Base-by-base conservation (phyloP, 1,284 basidiomycete genomes). In the Crucibulum cyathiforme region DNA sequence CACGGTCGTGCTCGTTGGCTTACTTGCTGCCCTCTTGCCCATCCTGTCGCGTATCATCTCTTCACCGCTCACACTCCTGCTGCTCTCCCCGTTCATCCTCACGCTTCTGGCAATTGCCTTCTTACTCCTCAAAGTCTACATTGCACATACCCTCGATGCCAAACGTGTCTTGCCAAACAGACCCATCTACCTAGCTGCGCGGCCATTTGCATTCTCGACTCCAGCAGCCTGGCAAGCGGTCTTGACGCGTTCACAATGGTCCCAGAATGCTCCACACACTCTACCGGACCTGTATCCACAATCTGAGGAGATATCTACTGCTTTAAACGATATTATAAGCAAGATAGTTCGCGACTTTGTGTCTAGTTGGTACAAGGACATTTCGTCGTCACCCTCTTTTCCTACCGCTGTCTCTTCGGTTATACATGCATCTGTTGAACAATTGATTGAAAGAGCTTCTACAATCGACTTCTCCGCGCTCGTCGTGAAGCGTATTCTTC, bases 201-300 rank as follows among this genome's bases (percentile, higher is more conserved):
- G 85, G 39, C 90, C 91, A 0, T 81, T 95, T 51, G 84, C 86
- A 3, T 96, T 96, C 78, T 93, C 93, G 7, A 94, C 93, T 1
- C 92, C 93, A 12, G 94, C 95, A 56, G 94, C 94, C 45, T 96
- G 94, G 94, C 91, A 95, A 69, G 93, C 90, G 1, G 90, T 94
- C 45, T 81, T 93, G 48, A 95, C 87, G 45, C 86, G 93, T 34
- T 91, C 90, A 8, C 86, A 90, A 71, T 96, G 94, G 94, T 92
- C 90, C 3, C 84, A 89, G 67, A 89, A 81, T 68, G 80, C 82
- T 9, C 85, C 85, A 2, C 88, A 87, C 68, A 81, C 83, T n/a
- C 80, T 89, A 34, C 81, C 88, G 1, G 83, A 86, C 35, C 75
- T 90, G 37, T 81, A 81, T 62, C 88, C 89, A 36, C 82, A 85